phyloP scores from a whole-genome alignment of 345 rosid species.

The Salix suchowensis region DNA sequence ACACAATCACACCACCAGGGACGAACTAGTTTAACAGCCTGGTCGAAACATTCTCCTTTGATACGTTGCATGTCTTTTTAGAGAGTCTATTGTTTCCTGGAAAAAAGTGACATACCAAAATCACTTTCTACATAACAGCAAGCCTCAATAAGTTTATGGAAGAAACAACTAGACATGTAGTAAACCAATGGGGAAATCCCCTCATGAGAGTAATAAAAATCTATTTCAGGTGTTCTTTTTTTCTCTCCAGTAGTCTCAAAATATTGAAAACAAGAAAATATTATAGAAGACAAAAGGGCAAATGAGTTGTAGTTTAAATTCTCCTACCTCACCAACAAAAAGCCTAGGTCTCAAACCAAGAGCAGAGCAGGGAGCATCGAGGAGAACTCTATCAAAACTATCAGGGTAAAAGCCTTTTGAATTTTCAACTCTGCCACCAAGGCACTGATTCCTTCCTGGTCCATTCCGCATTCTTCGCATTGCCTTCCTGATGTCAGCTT shows the following conservation, averaged over 20 bases:
- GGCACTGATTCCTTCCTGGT: conserved; percentile 75
- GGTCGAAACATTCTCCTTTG: conserved; percentile 92
- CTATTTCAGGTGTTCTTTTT: background rate
- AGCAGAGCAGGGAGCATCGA: conserved; percentile 99
- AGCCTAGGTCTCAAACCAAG: conserved; percentile 96
- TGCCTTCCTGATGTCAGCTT: conserved; percentile 66
- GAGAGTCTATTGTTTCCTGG: conserved; percentile 76
- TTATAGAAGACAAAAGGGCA: background rate
- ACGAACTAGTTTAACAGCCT: conserved; percentile 95
- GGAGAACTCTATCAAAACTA: conserved; percentile 90
- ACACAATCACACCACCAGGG: conserved; percentile 86
- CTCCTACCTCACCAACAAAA: conserved; percentile 75
- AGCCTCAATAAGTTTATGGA: background rate
- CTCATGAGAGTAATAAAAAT: background rate
- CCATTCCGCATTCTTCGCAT: conserved; percentile 78
- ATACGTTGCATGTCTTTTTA: conserved; percentile 78
- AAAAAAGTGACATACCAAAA: conserved; percentile 9
- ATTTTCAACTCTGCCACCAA: conserved; percentile 73
- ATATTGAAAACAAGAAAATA: background rate
- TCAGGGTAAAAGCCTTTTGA: conserved; percentile 73
- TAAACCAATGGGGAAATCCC: too few species aligned
- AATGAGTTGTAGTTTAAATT: background rate
- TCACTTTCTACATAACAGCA: conserved; percentile 1
- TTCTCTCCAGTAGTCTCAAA: background rate
- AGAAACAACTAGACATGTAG: background rate